A percentile compares a stretch with the other conserved stretches of the same genome.
Evolutionary conservation across 768 basidiomycete species (phyloP).

Genomic region (Amanita molliuscula): DNA sequence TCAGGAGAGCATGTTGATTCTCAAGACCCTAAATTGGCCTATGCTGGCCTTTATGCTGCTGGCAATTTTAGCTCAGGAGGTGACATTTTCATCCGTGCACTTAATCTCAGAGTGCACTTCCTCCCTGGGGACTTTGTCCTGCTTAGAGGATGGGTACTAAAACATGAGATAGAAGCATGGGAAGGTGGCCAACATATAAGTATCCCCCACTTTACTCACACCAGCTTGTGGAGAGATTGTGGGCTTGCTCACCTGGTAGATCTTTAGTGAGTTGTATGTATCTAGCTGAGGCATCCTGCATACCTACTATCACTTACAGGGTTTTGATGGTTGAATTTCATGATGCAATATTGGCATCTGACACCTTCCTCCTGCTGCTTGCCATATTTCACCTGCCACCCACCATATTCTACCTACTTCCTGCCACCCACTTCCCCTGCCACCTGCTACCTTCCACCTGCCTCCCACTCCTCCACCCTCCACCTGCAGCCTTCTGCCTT

Average conservation of each 20-base stretch:
- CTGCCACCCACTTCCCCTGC: no score
- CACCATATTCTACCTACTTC: no score
- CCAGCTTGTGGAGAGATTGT: conserved; percentile 8
- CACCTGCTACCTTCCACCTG: no score
- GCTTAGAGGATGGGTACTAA: conserved; percentile 9
- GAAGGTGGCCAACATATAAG: conserved; percentile 9
- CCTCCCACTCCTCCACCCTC: no score
- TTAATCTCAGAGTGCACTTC: conserved; percentile 9
- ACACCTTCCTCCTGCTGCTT: no score
- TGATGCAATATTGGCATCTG: no score
- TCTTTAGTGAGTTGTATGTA: neutral
- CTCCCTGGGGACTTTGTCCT: conserved; percentile 9
- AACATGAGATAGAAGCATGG: conserved; percentile 13
- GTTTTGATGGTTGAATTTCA: no score
- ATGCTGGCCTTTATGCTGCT: conserved; percentile 7
- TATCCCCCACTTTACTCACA: conserved; percentile 13
- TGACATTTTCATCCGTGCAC: conserved; percentile 2
- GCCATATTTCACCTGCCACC: no score
- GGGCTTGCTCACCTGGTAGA: conserved; percentile 1
- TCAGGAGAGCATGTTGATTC: conserved; percentile 9
- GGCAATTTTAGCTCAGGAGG: conserved; percentile 9
- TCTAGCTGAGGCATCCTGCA: neutral
- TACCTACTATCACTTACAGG: neutral
- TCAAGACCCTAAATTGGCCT: conserved; percentile 9
- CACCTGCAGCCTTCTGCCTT: no score